Evolutionary conservation across 2,329 filamentous ascomycete genomes (phyloP).

Genomic region (Pleoardoris graminearum): DNA sequence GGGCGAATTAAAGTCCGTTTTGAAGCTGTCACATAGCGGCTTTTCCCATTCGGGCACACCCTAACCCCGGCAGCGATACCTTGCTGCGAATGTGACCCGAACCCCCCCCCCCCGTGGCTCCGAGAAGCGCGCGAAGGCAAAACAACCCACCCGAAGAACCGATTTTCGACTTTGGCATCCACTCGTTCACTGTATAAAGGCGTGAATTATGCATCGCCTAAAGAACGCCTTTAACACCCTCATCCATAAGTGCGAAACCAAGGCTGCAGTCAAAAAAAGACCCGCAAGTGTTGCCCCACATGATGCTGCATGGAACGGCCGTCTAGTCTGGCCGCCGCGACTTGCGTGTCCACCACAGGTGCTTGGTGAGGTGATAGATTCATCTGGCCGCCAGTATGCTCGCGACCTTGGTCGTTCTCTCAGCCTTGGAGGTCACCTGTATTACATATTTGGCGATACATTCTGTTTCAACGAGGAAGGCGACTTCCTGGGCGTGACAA

Average conservation of each 20-base stretch:
- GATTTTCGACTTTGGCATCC: neutral
- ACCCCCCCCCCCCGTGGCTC: too few species aligned
- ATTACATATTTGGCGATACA: slow-evolving; percentile 21
- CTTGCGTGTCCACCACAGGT: slow-evolving; percentile 4
- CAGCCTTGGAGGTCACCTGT: slow-evolving; percentile 10
- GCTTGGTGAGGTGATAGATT: slow-evolving; percentile 14
- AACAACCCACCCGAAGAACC: too few species aligned
- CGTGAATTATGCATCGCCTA: neutral
- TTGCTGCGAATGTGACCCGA: too few species aligned
- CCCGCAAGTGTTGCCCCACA: neutral
- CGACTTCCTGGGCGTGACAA: slow-evolving; percentile 16
- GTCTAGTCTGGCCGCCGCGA: slow-evolving; percentile 15
- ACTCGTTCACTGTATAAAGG: neutral
- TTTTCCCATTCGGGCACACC: too few species aligned
- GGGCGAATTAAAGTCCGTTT: too few species aligned
- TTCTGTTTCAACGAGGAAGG: slow-evolving; percentile 15
- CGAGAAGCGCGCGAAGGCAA: too few species aligned
- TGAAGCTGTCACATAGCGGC: too few species aligned
- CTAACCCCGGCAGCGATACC: too few species aligned
- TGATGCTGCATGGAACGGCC: neutral
- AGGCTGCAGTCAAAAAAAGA: neutral
- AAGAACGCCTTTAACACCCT: neutral
- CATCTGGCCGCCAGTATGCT: slow-evolving; percentile 9
- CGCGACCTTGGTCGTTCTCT: slow-evolving; percentile 16
- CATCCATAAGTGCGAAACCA: neutral